phyloP scores from a whole-genome alignment of 257 asterid species.

The Prunella vulgaris region DNA sequence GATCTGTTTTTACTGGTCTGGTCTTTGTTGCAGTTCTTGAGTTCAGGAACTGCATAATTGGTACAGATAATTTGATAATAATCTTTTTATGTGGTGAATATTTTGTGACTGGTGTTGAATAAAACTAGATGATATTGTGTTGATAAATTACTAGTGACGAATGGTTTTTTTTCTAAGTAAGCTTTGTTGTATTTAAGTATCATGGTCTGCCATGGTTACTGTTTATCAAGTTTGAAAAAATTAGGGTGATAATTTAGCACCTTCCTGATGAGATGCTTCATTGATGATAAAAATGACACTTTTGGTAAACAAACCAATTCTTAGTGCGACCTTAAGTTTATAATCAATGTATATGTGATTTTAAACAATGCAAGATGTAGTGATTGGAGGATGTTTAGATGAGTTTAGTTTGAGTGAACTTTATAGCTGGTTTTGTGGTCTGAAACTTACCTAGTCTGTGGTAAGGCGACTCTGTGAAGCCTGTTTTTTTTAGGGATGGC shows the following conservation, averaged over 20 bases:
- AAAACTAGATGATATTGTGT: background rate
- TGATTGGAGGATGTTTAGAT: background rate
- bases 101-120: constrained; percentile 7
- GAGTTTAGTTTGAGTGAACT: background rate
- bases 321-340: background rate
- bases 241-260: background rate
- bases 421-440: background rate
- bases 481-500: background rate
- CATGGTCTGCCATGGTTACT: background rate
- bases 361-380: constrained; percentile 7
- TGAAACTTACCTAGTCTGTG: background rate
- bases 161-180: background rate
- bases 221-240: background rate
- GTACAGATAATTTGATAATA: background rate
- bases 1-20: background rate
- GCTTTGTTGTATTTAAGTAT: background rate
- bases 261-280: background rate
- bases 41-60: background rate
- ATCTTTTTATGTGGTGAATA: background rate
- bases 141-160: background rate
- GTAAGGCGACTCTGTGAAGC: background rate
- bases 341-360: background rate
- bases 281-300: background rate
- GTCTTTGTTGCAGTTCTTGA: background rate
- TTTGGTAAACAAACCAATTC: background rate